Evolutionary conservation across 441 rosid species (phyloP).

Genomic region (Eutrema salsugineum): DNA sequence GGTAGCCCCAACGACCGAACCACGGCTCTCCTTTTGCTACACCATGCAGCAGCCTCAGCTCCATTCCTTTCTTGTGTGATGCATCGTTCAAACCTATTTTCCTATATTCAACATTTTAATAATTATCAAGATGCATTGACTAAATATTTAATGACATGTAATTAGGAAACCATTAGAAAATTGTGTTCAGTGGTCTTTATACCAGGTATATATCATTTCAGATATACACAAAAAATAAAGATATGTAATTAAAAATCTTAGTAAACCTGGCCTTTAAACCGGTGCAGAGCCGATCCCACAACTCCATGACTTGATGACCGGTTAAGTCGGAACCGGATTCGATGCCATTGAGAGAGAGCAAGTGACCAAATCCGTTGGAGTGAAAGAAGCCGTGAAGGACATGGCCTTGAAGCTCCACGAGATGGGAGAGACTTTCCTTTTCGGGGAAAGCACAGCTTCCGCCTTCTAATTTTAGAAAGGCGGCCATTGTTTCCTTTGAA

Average conservation of each 20-base stretch:
- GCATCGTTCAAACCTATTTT: conserved; percentile 68
- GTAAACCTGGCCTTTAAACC: conserved; percentile 70
- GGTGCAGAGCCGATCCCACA: conserved; percentile 83
- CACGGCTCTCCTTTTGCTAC: conserved; percentile 69
- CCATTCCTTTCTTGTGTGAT: conserved; percentile 75
- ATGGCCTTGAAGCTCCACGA: conserved; percentile 53
- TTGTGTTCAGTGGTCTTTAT: background rate
- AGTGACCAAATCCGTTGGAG: conserved; percentile 87
- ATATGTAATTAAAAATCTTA: background rate
- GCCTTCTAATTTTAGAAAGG: conserved; percentile 41
- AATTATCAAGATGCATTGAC: background rate
- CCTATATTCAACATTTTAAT: conserved; percentile 35
- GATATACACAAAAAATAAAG: background rate
- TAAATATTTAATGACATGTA: background rate
- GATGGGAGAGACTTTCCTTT: conserved; percentile 39
- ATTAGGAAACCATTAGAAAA: background rate
- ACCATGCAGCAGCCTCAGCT: conserved; percentile 68
- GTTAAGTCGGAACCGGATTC: conserved; percentile 65
- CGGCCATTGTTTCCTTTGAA: conserved; percentile 52
- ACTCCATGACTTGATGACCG: conserved; percentile 73
- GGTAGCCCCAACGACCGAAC: conserved; percentile 89
- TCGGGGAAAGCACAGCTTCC: conserved; percentile 12
- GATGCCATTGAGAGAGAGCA: conserved; percentile 62
- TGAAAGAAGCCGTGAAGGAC: conserved; percentile 81
- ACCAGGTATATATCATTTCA: background rate